phyloP scores from a whole-genome alignment of 305 asterid genomes.

The Fraxinus albicans region DNA sequence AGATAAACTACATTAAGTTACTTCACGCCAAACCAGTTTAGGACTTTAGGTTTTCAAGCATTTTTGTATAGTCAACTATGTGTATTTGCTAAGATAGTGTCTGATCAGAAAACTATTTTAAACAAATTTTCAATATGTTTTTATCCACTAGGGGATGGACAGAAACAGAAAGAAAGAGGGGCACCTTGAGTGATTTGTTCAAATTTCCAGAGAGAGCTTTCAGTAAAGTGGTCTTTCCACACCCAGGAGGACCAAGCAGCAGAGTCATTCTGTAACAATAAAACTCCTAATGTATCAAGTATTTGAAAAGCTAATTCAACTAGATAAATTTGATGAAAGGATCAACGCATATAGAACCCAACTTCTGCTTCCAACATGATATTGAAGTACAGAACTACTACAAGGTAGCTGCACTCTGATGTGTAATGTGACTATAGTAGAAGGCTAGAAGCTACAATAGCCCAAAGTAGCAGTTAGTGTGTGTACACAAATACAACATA shows the following conservation, averaged over 20 bases:
- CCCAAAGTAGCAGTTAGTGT: neutral
- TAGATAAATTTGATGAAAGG: neutral
- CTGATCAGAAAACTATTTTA: neutral
- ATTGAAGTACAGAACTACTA: neutral
- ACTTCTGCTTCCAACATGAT: constrained; percentile 1
- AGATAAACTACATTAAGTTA: neutral
- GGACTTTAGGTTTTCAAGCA: neutral
- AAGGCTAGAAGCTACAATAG: neutral
- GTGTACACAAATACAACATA: neutral
- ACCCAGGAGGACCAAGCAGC: constrained; percentile 90
- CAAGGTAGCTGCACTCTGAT: neutral
- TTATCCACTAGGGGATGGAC: neutral
- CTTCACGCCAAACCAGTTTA: neutral
- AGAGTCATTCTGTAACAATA: constrained; percentile 66
- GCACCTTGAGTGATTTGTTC: constrained; percentile 50
- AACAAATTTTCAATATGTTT: neutral
- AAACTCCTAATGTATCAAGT: constrained; percentile 17
- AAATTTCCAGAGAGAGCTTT: constrained; percentile 78
- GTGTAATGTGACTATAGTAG: neutral
- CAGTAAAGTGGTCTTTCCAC: constrained; percentile 79
- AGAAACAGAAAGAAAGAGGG: neutral
- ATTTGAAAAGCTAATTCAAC: constrained; percentile 5
- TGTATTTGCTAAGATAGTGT: neutral
- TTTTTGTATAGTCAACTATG: neutral
- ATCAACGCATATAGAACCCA: neutral